Base-by-base conservation (phyloP, 306 rosid genomes). In the Quercus engelmannii region DNA sequence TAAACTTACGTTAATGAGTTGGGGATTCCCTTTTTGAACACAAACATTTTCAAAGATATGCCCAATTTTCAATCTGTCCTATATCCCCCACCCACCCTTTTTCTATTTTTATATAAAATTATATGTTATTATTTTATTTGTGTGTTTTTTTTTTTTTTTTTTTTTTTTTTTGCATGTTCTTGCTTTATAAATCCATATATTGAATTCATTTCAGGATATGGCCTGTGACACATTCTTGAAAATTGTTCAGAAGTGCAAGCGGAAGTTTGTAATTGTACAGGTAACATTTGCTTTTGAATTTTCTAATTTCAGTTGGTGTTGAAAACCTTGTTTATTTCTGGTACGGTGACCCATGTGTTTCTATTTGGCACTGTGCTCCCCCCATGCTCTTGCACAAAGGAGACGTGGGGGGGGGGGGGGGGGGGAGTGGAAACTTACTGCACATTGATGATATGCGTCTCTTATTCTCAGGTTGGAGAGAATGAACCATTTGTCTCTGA, bases 201-300 rank as follows among this genome's bases (percentile, higher is more conserved):
- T 51, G 5, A 68, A 18, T 73, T 17, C 74, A 21, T 79, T 88
- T 81, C 90, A 95, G 99, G 99, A 95, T 87, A 95, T 95, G 99
- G 99, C 99, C 3, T 95, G 99, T 31, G 99, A 95, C 85, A 95
- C 99, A 30, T 95, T 95, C 84, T 65, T 95, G 81, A 95, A 95
- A 87, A 95, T 95, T 57, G 98, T 95, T 74, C 97, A 91, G 85
- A 95, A 92, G 87, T 95, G 99, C 86, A 95, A 91, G 90, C 97
- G 99, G 3, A 95, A 95, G 81, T 95, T 95, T 80, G 98, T 95
- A 19, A 90, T 91, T 76, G 88, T 91, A 41, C 99, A 95, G 99
- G 99, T 91, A 84, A 58, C 7, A 19, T 1, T 15, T 25, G 74
- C 21, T 71, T 30, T 14, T 46, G 46, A n/a, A 26, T 58, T 28